These are phyloP conservation scores for Delphinella strobiligena DNA, from an alignment of 2,329 filamentous ascomycete genomes.

Conservation along the genomic window DNA sequence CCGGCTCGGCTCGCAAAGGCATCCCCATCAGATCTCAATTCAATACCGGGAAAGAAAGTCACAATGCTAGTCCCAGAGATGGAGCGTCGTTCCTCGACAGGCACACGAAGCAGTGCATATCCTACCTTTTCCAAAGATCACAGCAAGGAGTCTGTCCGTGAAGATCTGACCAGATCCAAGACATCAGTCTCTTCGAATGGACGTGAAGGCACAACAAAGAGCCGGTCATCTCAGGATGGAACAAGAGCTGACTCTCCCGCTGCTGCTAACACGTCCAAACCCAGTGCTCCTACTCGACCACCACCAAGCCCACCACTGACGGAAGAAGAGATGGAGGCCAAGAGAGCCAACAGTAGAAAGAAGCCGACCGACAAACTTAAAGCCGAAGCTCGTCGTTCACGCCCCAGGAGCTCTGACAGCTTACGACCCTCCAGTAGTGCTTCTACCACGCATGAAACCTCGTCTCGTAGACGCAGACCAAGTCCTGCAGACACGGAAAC, in stretches of 20 bases:
- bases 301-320: conserved; percentile 39
- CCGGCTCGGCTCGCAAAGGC: conserved; percentile 10
- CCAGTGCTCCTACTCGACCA: conserved; percentile 16
- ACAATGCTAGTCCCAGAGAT: conserved; percentile 33
- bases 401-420: neutral
- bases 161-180: conserved; percentile 22
- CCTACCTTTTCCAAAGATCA: conserved; percentile 80
- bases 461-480: neutral
- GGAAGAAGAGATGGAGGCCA: conserved; percentile 29
- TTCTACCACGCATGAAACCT: conserved; percentile 9
- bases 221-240: too few species aligned
- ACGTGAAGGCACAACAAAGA: too few species aligned
- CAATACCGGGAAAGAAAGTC: conserved; percentile 19
- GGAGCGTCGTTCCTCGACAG: conserved; percentile 27
- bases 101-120: conserved; percentile 48
- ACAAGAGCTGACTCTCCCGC: too few species aligned
- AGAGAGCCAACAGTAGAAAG: conserved; percentile 32
- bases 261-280: neutral
- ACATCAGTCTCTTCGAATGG: conserved; percentile 17
- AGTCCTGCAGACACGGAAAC: neutral
- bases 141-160: conserved; percentile 68
- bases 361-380: conserved; percentile 25
- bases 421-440: conserved; percentile 2
- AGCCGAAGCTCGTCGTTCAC: conserved; percentile 19
- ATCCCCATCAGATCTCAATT: conserved; percentile 9